Percentiles rank a stretch among this genome's conserved stretches.
These are phyloP conservation scores for Pichia sorboxylosa DNA, from an alignment of 1,139 yeast species.

Conservation along the genomic window DNA sequence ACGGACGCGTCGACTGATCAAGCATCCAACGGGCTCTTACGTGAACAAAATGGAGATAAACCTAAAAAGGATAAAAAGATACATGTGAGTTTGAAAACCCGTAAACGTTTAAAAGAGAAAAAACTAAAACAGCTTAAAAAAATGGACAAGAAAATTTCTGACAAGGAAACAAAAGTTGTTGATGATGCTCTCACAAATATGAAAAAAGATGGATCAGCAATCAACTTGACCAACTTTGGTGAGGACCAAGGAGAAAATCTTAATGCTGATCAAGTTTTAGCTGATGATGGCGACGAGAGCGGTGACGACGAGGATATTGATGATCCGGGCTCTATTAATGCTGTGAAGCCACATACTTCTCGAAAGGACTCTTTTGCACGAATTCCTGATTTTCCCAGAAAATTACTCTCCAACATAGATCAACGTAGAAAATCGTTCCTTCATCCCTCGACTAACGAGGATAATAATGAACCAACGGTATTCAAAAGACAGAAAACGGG, in stretches of 20 bases:
- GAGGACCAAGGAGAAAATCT: conserved; percentile 1
- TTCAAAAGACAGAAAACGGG: too few relatives aligned
- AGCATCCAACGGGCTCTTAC: too few relatives aligned
- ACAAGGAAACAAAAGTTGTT: conserved; percentile 10
- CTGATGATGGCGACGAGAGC: neutral
- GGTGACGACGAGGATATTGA: too few relatives aligned
- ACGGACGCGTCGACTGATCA: too few relatives aligned
- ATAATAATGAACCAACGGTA: too few relatives aligned
- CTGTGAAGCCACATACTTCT: conserved; percentile 1
- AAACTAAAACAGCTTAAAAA: conserved; percentile 12
- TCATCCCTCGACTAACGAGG: too few relatives aligned
- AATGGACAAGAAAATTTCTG: conserved; percentile 10
- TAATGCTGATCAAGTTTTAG: conserved; percentile 5
- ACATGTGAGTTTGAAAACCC: conserved; percentile 18
- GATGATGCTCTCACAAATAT: neutral
- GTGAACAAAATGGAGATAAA: too few relatives aligned
- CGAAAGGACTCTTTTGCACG: conserved; percentile 4
- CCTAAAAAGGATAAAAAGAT: conserved; percentile 2
- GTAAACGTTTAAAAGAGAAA: conserved; percentile 11
- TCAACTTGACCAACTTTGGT: neutral
- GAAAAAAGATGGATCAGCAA: neutral
- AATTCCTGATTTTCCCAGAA: conserved; percentile 7
- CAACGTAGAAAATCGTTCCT: too few relatives aligned
- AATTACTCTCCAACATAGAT: conserved; percentile 1
- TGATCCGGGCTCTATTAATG: conserved; percentile 4